Evolutionary conservation across 2,329 filamentous ascomycete genomes (phyloP), one percentile per base, ranked within the genome.

Genomic region (Ceratocystiopsis brevicomis): DNA sequence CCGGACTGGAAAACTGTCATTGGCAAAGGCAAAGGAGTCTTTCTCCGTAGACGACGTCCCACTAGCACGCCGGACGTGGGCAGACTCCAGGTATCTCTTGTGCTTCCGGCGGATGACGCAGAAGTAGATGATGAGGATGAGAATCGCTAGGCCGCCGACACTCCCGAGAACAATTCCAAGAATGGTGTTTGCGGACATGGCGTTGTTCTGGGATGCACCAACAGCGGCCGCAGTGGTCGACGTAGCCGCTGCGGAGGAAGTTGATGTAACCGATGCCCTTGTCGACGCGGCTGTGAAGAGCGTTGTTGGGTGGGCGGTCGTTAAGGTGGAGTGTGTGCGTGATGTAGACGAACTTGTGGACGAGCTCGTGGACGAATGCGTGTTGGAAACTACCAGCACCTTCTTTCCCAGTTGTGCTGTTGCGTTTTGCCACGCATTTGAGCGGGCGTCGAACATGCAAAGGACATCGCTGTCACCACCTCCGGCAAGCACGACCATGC

Each of bases 161-260:
- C 78, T 76, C 13, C 87, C 86, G 1, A 96, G 68, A 0, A 82
- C 82, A 41, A 83, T 82, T 33, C 83, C 87, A 1, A 95, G 68
- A 25, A 94, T 79, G 9, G 75, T 51, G 59, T 69, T 64, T 56
- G 64, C 55, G 46, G 57, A 54, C 40, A 58, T 49, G 38, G 46
- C 44, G n/a, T 53, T 43, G 1, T 48, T 49, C 2, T 37, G 39
- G 53, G 49, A 67, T 60, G 48, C 40, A n/a, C 47, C 39, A 9
- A 38, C 41, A 4, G 44, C 33, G 12, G 16, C 40, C 2, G 55
- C 48, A 5, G 53, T 48, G 1, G 56, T 37, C 1, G 52, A 40
- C 15, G 61, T 53, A 15, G 59, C 47, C 12, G 56, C 49, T 42
- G 56, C 50, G 0, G 57, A 52, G 10, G 56, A 30, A 45, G 30